phyloP scores from a whole-genome alignment of 2,329 filamentous ascomycete species.

The Chaetomiaceae sp. region DNA sequence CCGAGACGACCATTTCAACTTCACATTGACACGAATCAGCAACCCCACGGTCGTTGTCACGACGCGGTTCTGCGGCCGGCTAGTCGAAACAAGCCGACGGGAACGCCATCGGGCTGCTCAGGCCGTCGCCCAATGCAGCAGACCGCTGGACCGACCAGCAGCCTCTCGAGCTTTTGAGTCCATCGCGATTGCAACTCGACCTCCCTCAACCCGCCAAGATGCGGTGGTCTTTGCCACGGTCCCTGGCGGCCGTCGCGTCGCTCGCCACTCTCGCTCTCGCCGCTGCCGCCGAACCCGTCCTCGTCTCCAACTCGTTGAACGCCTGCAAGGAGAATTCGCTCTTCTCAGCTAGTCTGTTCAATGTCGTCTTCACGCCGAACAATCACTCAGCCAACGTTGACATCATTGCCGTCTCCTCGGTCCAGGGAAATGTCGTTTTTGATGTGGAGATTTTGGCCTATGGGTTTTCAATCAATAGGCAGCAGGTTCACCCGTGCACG shows the following conservation, averaged over 20 bases:
- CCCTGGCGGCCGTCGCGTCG: constrained; percentile 41
- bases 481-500: constrained; percentile 69
- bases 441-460: constrained; percentile 74
- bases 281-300: constrained; percentile 47
- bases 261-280: constrained; percentile 40
- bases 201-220: constrained; percentile 32
- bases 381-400: constrained; percentile 69
- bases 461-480: constrained; percentile 64
- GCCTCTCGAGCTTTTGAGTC: neutral
- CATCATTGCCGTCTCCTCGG: constrained; percentile 73
- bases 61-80: no score
- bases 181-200: neutral
- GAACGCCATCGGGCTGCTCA: neutral
- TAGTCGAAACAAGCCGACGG: neutral
- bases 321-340: constrained; percentile 77
- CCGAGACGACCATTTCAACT: neutral
- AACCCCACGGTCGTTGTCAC: constrained; percentile 4
- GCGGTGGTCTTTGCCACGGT: constrained; percentile 41
- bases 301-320: constrained; percentile 78
- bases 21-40: constrained; percentile 3
- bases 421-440: constrained; percentile 75
- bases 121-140: neutral
- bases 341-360: constrained; percentile 84
- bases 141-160: constrained; percentile 4
- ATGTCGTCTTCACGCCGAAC: constrained; percentile 70